phyloP scores from a whole-genome alignment of 139 green algal species.

The Tetraselmis chui region DNA sequence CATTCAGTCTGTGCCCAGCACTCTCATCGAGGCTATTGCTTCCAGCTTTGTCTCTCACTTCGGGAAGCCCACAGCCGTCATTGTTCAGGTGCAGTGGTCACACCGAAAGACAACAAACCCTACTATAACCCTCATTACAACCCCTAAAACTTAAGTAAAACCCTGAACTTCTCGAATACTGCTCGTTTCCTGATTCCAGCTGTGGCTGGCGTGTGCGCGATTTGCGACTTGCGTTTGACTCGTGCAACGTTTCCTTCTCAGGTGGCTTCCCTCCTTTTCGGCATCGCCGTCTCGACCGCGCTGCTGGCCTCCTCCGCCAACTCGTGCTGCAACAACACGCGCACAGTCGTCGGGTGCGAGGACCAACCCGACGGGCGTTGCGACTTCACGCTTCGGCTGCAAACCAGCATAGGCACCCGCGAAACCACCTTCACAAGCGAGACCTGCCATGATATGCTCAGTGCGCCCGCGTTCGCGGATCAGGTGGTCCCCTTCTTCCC shows the following conservation, averaged over 20 bases:
- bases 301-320: not conserved
- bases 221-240: too few relatives aligned
- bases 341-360: not conserved
- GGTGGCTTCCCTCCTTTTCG: not conserved
- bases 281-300: not conserved
- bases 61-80: not conserved
- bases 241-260: too few relatives aligned
- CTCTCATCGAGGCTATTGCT: not conserved
- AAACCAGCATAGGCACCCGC: not conserved
- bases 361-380: not conserved
- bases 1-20: not conserved
- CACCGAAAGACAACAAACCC: too few relatives aligned
- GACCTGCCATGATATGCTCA: not conserved
- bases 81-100: not conserved
- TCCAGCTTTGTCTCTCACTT: not conserved
- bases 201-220: too few relatives aligned
- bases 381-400: not conserved
- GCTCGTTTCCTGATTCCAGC: too few relatives aligned
- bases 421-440: not conserved
- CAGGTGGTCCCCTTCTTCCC: not conserved
- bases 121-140: not conserved
- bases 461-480: not conserved
- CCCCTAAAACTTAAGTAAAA: not conserved
- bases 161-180: too few relatives aligned
- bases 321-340: not conserved